Percentiles rank a stretch among this genome's conserved stretches.
Evolutionary conservation across 768 basidiomycete genomes (phyloP).

Genomic region (Suillus plorans): DNA sequence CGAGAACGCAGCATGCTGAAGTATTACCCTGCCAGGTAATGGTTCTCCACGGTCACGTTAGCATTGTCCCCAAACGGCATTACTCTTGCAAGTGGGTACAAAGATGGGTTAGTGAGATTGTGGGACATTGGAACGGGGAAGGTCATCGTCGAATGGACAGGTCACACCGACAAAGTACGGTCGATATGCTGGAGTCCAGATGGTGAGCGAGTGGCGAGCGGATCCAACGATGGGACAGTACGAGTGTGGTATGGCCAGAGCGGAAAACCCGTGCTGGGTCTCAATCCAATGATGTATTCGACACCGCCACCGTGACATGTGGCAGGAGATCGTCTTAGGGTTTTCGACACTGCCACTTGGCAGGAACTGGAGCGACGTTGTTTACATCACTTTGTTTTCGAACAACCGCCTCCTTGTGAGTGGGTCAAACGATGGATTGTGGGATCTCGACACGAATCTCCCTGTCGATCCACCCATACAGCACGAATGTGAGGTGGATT

Average conservation of each 20-base stretch:
- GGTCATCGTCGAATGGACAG: neutral
- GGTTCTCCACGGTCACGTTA: neutral
- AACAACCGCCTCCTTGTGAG: too few species aligned
- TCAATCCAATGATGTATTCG: neutral
- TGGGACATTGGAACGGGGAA: neutral
- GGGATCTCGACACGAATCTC: too few species aligned
- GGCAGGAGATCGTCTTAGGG: too few species aligned
- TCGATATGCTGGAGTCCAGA: neutral
- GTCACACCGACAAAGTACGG: neutral
- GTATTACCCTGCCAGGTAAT: neutral
- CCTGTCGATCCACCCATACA: too few species aligned
- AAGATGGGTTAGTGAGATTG: neutral
- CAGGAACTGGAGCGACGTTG: too few species aligned
- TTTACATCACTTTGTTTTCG: too few species aligned
- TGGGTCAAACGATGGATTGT: too few species aligned
- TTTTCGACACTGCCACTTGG: too few species aligned
- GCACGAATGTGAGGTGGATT: too few species aligned
- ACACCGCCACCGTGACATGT: too few species aligned
- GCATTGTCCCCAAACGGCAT: neutral
- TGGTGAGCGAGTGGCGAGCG: neutral
- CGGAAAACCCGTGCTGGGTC: neutral
- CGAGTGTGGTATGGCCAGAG: neutral
- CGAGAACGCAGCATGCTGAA: neutral
- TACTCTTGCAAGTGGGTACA: neutral
- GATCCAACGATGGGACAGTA: neutral